Evolutionary conservation across 495 filamentous ascomycete species (phyloP).

Genomic region (Penicillium paradoxum): DNA sequence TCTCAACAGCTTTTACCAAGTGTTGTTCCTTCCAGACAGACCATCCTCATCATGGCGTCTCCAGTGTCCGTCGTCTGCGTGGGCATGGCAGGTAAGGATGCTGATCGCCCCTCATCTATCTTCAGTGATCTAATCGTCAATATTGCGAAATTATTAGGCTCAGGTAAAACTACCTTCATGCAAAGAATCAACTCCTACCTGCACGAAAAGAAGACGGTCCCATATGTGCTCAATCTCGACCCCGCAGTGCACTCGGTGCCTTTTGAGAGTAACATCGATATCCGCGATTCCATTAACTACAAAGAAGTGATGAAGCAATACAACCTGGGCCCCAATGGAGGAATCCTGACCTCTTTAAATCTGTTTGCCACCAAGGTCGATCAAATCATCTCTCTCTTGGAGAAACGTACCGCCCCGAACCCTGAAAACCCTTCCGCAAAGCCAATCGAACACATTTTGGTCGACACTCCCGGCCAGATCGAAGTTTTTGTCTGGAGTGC

Average conservation of each 20-base stretch:
- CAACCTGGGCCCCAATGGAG: conserved; percentile 95
- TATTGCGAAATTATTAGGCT: conserved; percentile 48
- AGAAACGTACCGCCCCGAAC: conserved; percentile 74
- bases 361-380: conserved; percentile 97
- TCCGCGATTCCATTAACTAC: conserved; percentile 97
- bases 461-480: conserved; percentile 96
- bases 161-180: conserved; percentile 98
- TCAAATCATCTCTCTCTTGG: conserved; percentile 81
- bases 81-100: conserved; percentile 76
- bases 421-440: conserved; percentile 55
- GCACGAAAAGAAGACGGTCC: conserved; percentile 65
- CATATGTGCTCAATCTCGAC: conserved; percentile 96
- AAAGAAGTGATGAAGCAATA: conserved; percentile 99
- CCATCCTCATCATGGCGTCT: conserved; percentile 34
- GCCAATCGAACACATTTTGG: conserved; percentile 75
- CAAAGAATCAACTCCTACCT: conserved; percentile 91
- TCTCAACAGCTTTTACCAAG: neutral
- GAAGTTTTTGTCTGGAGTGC: conserved; percentile 99
- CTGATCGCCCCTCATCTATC: neutral
- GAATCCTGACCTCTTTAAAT: conserved; percentile 94
- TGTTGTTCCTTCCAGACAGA: neutral
- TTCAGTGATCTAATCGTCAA: neutral
- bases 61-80: conserved; percentile 81
- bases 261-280: conserved; percentile 98
- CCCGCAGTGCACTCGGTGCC: conserved; percentile 91